Evolutionary conservation across 2,329 filamentous ascomycete genomes (phyloP).

Genomic region (Alternaria conjuncta): DNA sequence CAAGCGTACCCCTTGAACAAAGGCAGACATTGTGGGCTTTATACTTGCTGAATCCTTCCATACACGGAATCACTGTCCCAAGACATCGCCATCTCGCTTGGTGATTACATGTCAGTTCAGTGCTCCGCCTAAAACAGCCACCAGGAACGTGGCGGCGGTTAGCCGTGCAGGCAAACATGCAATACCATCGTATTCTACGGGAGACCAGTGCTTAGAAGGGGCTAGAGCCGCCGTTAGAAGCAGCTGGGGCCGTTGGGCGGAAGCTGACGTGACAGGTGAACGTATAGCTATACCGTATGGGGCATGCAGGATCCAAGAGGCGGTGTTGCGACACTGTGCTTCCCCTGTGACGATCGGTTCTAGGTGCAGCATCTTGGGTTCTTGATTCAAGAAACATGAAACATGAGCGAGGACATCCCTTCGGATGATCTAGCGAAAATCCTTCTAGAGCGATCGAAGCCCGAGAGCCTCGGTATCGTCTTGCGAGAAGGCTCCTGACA

Average conservation of each 20-base stretch:
- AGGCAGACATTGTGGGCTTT: constrained; percentile 20
- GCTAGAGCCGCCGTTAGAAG: constrained; percentile 22
- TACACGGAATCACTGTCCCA: neutral
- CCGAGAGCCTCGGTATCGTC: neutral
- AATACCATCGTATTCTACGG: constrained; percentile 20
- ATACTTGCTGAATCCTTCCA: constrained; percentile 18
- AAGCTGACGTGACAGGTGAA: constrained; percentile 11
- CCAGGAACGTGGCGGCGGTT: constrained; percentile 10
- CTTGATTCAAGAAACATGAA: constrained; percentile 6
- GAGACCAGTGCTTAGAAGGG: constrained; percentile 16
- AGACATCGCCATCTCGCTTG: constrained; percentile 27
- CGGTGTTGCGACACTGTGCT: neutral
- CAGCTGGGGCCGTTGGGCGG: constrained; percentile 21
- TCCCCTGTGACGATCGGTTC: constrained; percentile 10
- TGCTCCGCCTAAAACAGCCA: constrained; percentile 21
- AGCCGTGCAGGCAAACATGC: constrained; percentile 10
- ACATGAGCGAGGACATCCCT: constrained; percentile 4
- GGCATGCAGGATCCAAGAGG: neutral
- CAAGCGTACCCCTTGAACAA: constrained; percentile 34
- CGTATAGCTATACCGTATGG: neutral
- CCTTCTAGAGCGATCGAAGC: neutral
- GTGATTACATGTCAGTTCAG: constrained; percentile 16
- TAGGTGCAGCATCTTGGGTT: constrained; percentile 2
- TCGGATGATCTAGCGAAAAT: neutral
- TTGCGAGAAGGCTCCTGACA: neutral